phyloP scores from a whole-genome alignment of 140 eudicot species.

The Anethum foeniculum region DNA sequence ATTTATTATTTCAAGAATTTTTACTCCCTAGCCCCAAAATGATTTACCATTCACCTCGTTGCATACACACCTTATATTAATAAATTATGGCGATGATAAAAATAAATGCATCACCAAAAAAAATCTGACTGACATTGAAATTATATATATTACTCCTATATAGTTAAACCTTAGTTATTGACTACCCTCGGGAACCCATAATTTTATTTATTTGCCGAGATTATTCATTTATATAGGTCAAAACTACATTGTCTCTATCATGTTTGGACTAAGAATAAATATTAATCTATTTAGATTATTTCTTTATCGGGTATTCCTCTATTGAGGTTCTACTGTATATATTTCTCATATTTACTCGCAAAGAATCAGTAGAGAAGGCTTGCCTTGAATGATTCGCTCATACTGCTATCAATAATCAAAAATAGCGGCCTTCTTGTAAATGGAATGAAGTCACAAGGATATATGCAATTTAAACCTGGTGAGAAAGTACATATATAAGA shows the following conservation, averaged over 20 bases:
- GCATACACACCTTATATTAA: neutral
- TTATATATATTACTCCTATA: no score
- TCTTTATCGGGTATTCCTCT: neutral
- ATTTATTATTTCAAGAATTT: neutral
- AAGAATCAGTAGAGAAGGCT: constrained; percentile 18
- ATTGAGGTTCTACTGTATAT: neutral
- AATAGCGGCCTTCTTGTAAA: constrained; percentile 91
- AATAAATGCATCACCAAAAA: neutral
- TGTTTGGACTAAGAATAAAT: neutral
- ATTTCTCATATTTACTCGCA: neutral
- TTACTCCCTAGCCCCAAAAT: neutral
- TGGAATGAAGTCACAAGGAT: constrained; percentile 90
- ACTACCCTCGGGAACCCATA: neutral
- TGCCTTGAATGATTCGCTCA: constrained; percentile 74
- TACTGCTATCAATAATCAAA: constrained; percentile 70
- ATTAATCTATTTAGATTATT: neutral
- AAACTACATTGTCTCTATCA: neutral
- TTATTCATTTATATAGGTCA: neutral
- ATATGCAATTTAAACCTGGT: constrained; percentile 74
- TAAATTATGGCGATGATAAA: neutral
- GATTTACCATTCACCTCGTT: neutral
- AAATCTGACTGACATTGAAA: neutral
- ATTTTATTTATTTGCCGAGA: neutral
- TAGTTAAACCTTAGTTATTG: neutral
- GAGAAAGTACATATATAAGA: constrained; percentile 14